Base-by-base conservation (phyloP, 2,329 filamentous ascomycete species). In the Penicillium sp. region DNA sequence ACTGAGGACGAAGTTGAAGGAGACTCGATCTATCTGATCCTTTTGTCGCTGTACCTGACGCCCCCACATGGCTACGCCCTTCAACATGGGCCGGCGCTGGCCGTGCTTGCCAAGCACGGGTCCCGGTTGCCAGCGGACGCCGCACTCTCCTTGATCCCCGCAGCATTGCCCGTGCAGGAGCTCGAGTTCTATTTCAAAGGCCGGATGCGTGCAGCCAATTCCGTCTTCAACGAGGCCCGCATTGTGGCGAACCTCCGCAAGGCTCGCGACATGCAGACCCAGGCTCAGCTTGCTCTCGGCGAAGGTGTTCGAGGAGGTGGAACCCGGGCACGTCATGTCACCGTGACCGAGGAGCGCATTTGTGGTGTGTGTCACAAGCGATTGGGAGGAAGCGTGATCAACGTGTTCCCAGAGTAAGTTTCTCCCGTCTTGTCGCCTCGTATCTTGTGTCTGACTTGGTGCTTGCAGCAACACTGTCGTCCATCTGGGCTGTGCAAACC, bases 351-450 rank as follows among this genome's bases (percentile, higher is more conserved):
- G 56, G 91, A 97, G 60, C 76, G 87, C 36, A 84, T 95, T 39
- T 98, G 93, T 63, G 83, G 86, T 9, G 87, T 94, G 11, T 98
- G 93, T 63, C 86, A 95, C 65, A 97, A 96, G 74, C 76, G 93
- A 51, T 78, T 98, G 50, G 91, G 90, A 1, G 85, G 88, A 1
- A 94, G 86, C 63, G 93, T 95, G 13, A 85, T 97, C 44, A 84
- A 90, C 27, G 90, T 96, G 9, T 77, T 93, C 67, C 87, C 90
- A 5, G 86, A 94, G 69, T 88, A 82, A 62, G 77, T 75, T 16
- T 13, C 35, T 37, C 28, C 26, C 11, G 16, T 16, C 17, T 15
- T 7, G 15, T 18, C 25, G 33, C 7, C 16, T 13, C 33, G 16
- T 21, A 5, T 21, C 7, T 30, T 15, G 17, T 15, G 7, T 40